A percentile compares a stretch with the other conserved stretches of the same genome.
Evolutionary conservation across 176 grass and related monocot species (phyloP).

Genomic region (Avena eriantha): DNA sequence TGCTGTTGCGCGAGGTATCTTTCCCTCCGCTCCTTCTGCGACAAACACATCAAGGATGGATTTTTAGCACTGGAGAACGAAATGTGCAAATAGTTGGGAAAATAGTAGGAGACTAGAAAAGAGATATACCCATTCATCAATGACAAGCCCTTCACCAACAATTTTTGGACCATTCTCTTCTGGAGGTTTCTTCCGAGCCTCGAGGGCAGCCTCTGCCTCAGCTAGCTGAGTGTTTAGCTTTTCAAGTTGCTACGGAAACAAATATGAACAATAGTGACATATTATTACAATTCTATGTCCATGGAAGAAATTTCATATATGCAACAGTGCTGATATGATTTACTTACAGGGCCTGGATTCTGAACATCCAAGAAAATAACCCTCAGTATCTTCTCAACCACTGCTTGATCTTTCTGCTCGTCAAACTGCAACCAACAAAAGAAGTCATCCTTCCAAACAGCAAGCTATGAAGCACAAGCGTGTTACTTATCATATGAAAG

Average conservation of each 20-base stretch:
- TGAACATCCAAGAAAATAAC: slow-evolving; percentile 87
- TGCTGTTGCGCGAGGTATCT: slow-evolving; percentile 88
- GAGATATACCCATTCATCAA: slow-evolving; percentile 91
- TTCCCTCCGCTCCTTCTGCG: slow-evolving; percentile 93
- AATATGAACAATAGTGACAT: slow-evolving; percentile 25
- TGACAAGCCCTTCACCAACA: slow-evolving; percentile 91
- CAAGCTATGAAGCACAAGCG: background rate
- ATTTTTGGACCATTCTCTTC: slow-evolving; percentile 90
- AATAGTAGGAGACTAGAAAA: slow-evolving; percentile 15
- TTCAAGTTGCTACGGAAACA: slow-evolving; percentile 82
- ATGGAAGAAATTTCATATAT: background rate
- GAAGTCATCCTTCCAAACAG: slow-evolving; percentile 25
- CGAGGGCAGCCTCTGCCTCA: slow-evolving; percentile 88
- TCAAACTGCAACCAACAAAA: slow-evolving; percentile 69
- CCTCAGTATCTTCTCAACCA: slow-evolving; percentile 85
- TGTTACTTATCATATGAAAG: background rate
- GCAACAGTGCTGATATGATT: background rate
- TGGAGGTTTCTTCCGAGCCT: slow-evolving; percentile 79
- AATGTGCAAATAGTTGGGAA: background rate
- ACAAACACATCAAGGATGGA: slow-evolving; percentile 6
- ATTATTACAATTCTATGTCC: slow-evolving; percentile 23
- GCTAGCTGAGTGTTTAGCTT: slow-evolving; percentile 82
- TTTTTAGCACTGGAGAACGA: slow-evolving; percentile 19
- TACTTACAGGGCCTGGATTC: slow-evolving; percentile 71
- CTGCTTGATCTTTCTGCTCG: slow-evolving; percentile 91